A percentile compares a stretch with the other conserved stretches of the same genome.
Evolutionary conservation across 1,139 yeast genomes (phyloP).

Genomic region (Saccharomyces hybrid): DNA sequence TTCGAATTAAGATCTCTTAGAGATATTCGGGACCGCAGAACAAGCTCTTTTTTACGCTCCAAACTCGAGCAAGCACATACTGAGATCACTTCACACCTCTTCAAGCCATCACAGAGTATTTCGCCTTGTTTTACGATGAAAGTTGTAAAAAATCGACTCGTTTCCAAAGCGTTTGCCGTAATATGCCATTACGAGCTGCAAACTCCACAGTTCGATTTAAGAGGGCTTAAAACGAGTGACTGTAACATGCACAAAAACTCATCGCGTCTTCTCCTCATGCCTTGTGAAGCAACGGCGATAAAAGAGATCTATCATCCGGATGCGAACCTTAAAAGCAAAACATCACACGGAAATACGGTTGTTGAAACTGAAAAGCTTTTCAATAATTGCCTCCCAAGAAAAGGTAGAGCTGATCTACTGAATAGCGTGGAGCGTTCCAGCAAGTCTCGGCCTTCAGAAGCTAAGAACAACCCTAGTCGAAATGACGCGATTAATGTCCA

Average conservation of each 20-base stretch:
- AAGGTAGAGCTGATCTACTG: not conserved
- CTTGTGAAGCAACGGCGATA: not conserved
- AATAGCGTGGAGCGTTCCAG: not conserved
- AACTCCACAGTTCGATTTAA: not conserved
- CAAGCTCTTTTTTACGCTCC: not conserved
- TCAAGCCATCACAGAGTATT: not conserved
- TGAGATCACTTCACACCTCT: not conserved
- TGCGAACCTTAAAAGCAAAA: not conserved
- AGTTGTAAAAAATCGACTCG: not conserved
- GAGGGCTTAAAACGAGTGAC: not conserved
- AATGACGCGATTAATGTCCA: not conserved
- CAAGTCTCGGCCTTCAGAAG: not conserved
- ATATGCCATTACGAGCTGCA: not conserved
- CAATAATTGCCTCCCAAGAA: not conserved
- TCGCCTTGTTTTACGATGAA: not conserved
- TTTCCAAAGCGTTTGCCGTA: not conserved
- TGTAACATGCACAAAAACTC: not conserved
- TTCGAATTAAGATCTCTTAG: not conserved
- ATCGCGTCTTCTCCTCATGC: not conserved
- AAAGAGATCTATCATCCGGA: not conserved
- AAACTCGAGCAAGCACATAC: not conserved
- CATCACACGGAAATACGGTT: not conserved
- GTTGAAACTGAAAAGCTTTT: not conserved
- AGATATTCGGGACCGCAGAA: not conserved
- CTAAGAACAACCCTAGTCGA: not conserved